These are phyloP conservation scores for Hortiboletus rubellus DNA, from an alignment of 1,284 basidiomycete species.

Conservation along the genomic window DNA sequence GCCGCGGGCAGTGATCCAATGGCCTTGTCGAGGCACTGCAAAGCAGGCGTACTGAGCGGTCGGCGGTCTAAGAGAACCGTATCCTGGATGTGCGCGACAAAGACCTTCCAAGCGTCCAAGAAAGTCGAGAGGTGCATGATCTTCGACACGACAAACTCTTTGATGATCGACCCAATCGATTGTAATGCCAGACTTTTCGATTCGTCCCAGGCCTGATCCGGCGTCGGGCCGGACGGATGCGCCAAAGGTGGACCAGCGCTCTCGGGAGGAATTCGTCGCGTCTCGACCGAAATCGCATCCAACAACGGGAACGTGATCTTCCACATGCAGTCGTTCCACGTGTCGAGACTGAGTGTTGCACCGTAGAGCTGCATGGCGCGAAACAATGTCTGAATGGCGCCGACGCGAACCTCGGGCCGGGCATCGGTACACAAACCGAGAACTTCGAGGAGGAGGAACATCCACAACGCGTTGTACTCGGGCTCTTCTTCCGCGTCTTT, in stretches of 20 bases:
- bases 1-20: conserved; percentile 53
- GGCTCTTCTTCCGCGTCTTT: conserved; percentile 66
- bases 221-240: conserved; percentile 19
- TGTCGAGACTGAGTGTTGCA: conserved; percentile 70
- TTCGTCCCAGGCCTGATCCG: conserved; percentile 73
- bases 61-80: conserved; percentile 70
- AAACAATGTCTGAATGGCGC: conserved; percentile 95
- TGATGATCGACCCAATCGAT: conserved; percentile 82
- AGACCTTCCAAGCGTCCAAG: conserved; percentile 66
- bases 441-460: conserved; percentile 84
- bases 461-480: conserved; percentile 85
- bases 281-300: conserved; percentile 65
- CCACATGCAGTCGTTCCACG: conserved; percentile 89
- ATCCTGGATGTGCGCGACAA: conserved; percentile 68
- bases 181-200: conserved; percentile 85
- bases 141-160: conserved; percentile 74
- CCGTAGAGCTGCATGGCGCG: conserved; percentile 93
- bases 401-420: conserved; percentile 86
- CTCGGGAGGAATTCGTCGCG: conserved; percentile 39
- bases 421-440: conserved; percentile 80
- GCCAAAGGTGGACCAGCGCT: conserved; percentile 20
- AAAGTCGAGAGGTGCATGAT: conserved; percentile 74
- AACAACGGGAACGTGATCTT: conserved; percentile 89
- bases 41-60: conserved; percentile 71
- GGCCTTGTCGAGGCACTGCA: conserved; percentile 80